Evolutionary conservation across 176 grass and related monocot species (phyloP).

Genomic region (Phragmites australis): DNA sequence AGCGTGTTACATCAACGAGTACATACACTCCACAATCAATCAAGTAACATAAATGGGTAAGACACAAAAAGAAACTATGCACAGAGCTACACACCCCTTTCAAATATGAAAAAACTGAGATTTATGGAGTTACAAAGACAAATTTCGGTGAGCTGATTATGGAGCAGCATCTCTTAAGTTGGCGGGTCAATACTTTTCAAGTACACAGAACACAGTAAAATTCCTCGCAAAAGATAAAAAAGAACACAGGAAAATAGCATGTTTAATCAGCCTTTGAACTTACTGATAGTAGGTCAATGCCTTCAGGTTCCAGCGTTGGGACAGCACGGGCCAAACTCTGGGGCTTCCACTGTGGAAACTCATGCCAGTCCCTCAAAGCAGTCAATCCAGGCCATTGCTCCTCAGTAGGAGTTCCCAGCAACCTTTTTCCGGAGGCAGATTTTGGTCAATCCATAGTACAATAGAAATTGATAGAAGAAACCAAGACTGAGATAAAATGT

Average conservation of each 20-base stretch:
- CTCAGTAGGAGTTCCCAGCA: constrained; percentile 84
- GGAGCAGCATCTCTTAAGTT: not conserved
- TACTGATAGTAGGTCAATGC: constrained; percentile 80
- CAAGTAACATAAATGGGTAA: not conserved
- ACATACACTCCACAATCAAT: not conserved
- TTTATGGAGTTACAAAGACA: not conserved
- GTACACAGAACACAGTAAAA: not conserved
- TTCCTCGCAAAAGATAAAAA: not conserved
- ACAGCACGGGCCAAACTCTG: constrained; percentile 61
- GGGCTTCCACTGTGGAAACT: constrained; percentile 80
- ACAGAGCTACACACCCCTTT: not conserved
- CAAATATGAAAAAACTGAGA: constrained; percentile 1
- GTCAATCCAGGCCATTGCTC: constrained; percentile 86
- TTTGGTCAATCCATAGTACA: constrained; percentile 6
- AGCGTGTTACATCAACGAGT: not conserved
- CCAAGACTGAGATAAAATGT: not conserved
- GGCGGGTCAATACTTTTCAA: too few relatives aligned
- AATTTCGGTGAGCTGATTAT: constrained; percentile 7
- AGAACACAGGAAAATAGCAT: not conserved
- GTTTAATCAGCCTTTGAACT: constrained; percentile 12
- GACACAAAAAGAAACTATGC: not conserved
- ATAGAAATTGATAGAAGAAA: not conserved
- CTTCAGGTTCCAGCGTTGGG: constrained; percentile 68
- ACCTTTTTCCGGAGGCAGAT: constrained; percentile 43
- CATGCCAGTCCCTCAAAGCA: constrained; percentile 82